Conservation (phyloP, 2,329 filamentous ascomycete species). For the Claviceps monticola region DNA sequence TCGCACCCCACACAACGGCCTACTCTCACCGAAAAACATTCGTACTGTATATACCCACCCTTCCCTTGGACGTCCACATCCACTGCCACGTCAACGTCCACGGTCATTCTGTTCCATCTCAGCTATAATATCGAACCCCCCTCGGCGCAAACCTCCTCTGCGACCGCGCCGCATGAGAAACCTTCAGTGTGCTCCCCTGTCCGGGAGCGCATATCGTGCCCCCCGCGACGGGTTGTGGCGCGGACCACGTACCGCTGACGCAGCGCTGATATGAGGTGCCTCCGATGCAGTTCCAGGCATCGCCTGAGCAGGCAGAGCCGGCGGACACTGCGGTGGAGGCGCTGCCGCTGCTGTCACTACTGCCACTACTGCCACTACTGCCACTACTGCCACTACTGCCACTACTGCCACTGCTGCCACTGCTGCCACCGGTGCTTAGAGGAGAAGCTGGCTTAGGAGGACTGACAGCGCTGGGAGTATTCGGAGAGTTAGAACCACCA, state of each 20-base stretch:
- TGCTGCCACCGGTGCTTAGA: background rate
- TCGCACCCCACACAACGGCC: too few species aligned
- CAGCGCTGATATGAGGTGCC: constrained; percentile 41
- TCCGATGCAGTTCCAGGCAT: constrained; percentile 39
- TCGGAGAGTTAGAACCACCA: too few species aligned
- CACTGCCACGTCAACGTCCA: too few species aligned
- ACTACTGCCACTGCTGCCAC: background rate
- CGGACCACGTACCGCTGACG: constrained; percentile 37
- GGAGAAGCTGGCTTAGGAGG: background rate
- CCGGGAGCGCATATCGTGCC: constrained; percentile 33
- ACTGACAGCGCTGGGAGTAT: too few species aligned
- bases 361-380: background rate
- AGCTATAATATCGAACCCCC: too few species aligned
- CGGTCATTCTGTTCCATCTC: too few species aligned
- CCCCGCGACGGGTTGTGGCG: constrained; percentile 24
- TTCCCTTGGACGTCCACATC: too few species aligned
- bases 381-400: constrained; percentile 11
- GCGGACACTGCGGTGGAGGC: constrained; percentile 19
- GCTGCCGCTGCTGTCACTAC: constrained; percentile 11
- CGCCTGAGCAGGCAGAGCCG: constrained; percentile 35
- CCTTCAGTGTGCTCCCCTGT: constrained; percentile 15
- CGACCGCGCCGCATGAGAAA: constrained; percentile 17
- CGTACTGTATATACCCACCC: too few species aligned
- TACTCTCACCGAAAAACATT: too few species aligned
- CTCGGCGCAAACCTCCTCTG: background rate